Evolutionary conservation across 768 basidiomycete species (phyloP).

Genomic region (Rhizopogon vesiculosus): DNA sequence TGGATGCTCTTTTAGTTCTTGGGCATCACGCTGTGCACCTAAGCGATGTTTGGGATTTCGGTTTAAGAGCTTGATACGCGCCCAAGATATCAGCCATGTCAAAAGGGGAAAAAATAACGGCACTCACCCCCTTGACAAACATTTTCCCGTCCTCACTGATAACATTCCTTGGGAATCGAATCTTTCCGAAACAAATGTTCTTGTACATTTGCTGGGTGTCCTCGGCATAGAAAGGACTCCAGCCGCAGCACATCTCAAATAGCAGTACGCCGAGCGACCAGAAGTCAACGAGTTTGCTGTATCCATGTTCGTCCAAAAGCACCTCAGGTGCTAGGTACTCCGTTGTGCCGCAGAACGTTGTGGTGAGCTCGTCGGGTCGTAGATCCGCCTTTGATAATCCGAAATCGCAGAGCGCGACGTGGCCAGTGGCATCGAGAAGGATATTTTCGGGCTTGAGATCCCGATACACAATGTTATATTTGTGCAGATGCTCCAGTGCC

Average conservation of each 20-base stretch:
- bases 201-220: conserved; percentile 99
- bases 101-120: conserved; percentile 9
- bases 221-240: conserved; percentile 99
- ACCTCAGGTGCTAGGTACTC: conserved; percentile 99
- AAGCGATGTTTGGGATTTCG: conserved; percentile 98
- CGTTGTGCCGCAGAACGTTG: conserved; percentile 98
- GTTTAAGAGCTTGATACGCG: conserved; percentile 73
- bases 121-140: conserved; percentile 94
- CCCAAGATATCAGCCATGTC: conserved; percentile 1
- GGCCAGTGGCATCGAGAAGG: conserved; percentile 94
- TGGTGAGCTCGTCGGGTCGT: conserved; percentile 91
- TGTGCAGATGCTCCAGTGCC: conserved; percentile 95
- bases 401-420: conserved; percentile 98
- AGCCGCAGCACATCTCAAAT: conserved; percentile 99
- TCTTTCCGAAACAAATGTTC: conserved; percentile 98
- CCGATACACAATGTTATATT: conserved; percentile 93
- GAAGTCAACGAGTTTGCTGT: conserved; percentile 98
- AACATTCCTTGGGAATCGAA: conserved; percentile 94
- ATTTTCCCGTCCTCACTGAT: conserved; percentile 98
- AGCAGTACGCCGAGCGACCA: conserved; percentile 95
- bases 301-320: conserved; percentile 96
- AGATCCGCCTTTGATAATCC: conserved; percentile 96
- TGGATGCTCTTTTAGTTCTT: conserved; percentile 91
- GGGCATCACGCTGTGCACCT: conserved; percentile 86
- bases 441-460: conserved; percentile 99